These are phyloP conservation scores for Cocos nucifera DNA, from an alignment of 176 grass and related monocot species.

Conservation along the genomic window DNA sequence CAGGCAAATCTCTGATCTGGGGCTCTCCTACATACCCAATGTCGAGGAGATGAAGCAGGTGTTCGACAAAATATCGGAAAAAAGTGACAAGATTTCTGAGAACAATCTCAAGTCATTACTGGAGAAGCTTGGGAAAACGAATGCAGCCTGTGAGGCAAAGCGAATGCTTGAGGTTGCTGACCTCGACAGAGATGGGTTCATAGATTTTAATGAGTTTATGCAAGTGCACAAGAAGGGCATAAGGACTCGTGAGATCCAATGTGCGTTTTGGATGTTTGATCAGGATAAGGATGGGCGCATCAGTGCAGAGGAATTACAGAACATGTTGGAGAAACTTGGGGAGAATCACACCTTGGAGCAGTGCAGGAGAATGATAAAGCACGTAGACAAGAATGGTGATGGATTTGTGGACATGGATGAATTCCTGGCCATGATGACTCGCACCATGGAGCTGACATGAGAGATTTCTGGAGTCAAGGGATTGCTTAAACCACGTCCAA, in stretches of 20 bases:
- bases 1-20: constrained; percentile 42
- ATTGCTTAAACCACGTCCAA: too few species aligned
- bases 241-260: constrained; percentile 39
- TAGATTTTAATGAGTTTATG: constrained; percentile 72
- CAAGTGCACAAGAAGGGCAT: constrained; percentile 62
- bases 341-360: constrained; percentile 35
- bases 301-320: constrained; percentile 43
- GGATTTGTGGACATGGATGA: constrained; percentile 73
- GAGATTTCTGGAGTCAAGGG: too few species aligned
- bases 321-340: constrained; percentile 36
- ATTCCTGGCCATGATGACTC: constrained; percentile 85
- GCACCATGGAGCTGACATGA: constrained; percentile 40
- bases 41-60: constrained; percentile 56
- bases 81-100: constrained; percentile 17
- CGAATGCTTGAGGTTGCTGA: constrained; percentile 41
- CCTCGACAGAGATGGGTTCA: constrained; percentile 36
- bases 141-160: constrained; percentile 12
- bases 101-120: constrained; percentile 27
- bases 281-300: constrained; percentile 42
- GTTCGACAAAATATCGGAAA: constrained; percentile 36
- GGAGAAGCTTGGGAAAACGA: constrained; percentile 14
- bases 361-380: constrained; percentile 48
- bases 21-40: constrained; percentile 29
- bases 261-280: constrained; percentile 62
- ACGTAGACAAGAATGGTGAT: constrained; percentile 37